Conservation (phyloP, 1,284 basidiomycete species). For the Tylopilus orsonianus region DNA sequence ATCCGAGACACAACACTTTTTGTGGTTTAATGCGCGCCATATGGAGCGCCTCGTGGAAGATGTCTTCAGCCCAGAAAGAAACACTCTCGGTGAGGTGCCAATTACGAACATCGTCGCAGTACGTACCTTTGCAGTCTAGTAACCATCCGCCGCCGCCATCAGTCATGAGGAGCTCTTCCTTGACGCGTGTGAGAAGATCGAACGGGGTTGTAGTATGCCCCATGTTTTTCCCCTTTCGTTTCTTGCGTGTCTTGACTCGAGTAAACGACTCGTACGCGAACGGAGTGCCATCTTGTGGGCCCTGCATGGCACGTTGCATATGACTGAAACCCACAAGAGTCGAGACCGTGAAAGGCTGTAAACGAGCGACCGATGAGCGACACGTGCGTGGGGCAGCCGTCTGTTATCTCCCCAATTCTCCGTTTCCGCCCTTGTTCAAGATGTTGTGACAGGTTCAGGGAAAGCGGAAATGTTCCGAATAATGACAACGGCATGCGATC, state of each 20-base stretch:
- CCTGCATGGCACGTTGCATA: conserved; percentile 19
- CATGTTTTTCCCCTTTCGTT: conserved; percentile 30
- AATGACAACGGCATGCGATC: neutral
- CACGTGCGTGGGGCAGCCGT: too few relatives aligned
- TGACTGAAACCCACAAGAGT: neutral
- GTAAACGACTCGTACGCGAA: conserved; percentile 41
- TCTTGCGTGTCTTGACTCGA: conserved; percentile 43
- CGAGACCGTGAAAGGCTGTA: neutral
- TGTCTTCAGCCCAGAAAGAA: conserved; percentile 29
- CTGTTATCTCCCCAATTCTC: too few relatives aligned
- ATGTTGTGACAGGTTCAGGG: too few relatives aligned
- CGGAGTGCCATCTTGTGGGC: conserved; percentile 9
- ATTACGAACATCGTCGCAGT: conserved; percentile 8
- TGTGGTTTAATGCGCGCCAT: conserved; percentile 20
- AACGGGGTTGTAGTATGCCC: conserved; percentile 23
- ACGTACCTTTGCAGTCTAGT: conserved; percentile 38
- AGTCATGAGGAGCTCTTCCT: conserved; percentile 37
- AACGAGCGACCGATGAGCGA: neutral
- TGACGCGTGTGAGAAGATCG: conserved; percentile 37
- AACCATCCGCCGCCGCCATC: conserved; percentile 43
- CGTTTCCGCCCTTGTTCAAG: too few relatives aligned
- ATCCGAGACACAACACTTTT: conserved; percentile 59
- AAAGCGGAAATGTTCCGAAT: conserved; percentile 25
- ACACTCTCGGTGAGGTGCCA: neutral
- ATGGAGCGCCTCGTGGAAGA: conserved; percentile 36